These are phyloP conservation scores for Ormosia emarginata DNA, from an alignment of 306 rosid species.

Conservation along the genomic window DNA sequence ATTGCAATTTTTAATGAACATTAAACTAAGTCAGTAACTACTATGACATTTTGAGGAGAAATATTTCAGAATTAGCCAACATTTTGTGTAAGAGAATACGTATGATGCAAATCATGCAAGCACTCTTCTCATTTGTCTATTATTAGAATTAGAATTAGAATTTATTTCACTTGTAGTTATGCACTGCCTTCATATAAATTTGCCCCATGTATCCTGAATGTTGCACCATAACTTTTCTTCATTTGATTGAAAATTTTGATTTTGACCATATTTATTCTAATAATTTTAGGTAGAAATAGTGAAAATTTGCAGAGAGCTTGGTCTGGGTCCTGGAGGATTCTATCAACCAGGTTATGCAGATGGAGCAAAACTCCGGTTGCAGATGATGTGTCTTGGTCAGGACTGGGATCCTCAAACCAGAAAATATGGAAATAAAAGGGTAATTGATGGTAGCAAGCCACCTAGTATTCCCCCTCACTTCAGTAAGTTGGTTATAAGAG, in stretches of 20 bases:
- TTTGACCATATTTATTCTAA: background rate
- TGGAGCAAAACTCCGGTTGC: slow-evolving; percentile 59
- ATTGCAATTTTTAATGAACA: background rate
- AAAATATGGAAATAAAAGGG: slow-evolving; percentile 33
- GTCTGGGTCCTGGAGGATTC: slow-evolving; percentile 68
- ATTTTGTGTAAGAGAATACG: background rate
- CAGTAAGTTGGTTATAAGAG: slow-evolving; percentile 26
- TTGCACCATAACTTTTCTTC: background rate
- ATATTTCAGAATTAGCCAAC: background rate
- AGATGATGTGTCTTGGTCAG: slow-evolving; percentile 76
- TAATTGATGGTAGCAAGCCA: slow-evolving; percentile 38
- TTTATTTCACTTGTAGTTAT: background rate
- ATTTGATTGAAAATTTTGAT: background rate
- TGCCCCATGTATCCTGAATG: background rate
- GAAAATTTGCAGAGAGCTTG: slow-evolving; percentile 42
- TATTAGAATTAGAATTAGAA: background rate
- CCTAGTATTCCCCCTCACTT: slow-evolving; percentile 46
- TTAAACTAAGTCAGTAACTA: background rate
- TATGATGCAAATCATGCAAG: background rate
- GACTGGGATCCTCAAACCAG: slow-evolving; percentile 71
- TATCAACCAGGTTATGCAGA: slow-evolving; percentile 54
- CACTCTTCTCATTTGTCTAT: background rate
- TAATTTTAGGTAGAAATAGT: slow-evolving; percentile 47
- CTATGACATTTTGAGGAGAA: background rate
- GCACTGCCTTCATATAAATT: background rate